Conservation (phyloP, 306 rosid species). For the Corylus americana region DNA sequence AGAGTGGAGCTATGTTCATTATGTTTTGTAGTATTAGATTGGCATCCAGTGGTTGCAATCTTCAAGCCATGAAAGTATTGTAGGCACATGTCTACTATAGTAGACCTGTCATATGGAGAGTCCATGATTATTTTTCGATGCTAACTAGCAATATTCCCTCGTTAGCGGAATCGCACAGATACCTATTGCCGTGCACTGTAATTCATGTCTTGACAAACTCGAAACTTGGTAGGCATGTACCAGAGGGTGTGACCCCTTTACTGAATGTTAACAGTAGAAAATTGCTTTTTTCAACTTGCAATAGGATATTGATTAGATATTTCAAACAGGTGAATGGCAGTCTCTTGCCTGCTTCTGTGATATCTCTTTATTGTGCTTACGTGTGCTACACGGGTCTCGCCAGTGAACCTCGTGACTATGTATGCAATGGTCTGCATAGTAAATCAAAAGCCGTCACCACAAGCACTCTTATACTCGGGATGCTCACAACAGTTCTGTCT, state of each 20-base stretch:
- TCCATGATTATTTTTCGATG: neutral
- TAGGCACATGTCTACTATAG: neutral
- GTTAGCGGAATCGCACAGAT: neutral
- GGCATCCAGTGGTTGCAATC: neutral
- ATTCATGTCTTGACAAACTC: neutral
- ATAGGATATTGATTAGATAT: conserved; percentile 22
- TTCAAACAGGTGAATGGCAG: conserved; percentile 88
- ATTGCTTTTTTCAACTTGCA: neutral
- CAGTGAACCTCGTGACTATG: conserved; percentile 80
- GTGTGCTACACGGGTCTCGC: conserved; percentile 91
- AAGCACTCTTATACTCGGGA: conserved; percentile 80
- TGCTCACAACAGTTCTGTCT: conserved; percentile 84
- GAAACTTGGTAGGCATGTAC: neutral
- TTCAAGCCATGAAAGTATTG: neutral
- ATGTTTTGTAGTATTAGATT: neutral
- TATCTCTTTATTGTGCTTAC: conserved; percentile 85
- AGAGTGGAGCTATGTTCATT: neutral
- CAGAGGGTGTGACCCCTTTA: neutral
- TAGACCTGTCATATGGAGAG: neutral
- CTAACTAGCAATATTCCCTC: neutral
- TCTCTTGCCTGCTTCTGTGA: conserved; percentile 93
- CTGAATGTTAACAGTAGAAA: neutral
- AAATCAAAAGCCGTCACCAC: conserved; percentile 65
- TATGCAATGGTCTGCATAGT: conserved; percentile 81
- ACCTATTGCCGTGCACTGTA: neutral